Conservation (phyloP, 2,329 filamentous ascomycete species). For the Exophiala calicioides region DNA sequence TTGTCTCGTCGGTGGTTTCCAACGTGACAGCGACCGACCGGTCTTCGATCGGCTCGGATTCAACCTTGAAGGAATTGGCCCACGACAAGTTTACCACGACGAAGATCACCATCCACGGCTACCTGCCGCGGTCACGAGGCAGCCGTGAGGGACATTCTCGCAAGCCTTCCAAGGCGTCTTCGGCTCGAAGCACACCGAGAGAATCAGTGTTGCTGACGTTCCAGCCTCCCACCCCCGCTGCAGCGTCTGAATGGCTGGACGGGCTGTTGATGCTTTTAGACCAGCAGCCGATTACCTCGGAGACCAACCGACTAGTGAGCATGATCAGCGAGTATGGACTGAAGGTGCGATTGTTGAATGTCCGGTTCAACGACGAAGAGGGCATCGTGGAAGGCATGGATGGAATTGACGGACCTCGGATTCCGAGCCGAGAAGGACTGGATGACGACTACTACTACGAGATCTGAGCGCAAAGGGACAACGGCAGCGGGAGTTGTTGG, state of each 20-base stretch:
- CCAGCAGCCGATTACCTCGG: slow-evolving; percentile 93
- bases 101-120: slow-evolving; percentile 89
- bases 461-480: slow-evolving; percentile 21
- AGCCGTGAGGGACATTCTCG: slow-evolving; percentile 37
- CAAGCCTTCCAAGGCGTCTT: slow-evolving; percentile 32
- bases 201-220: slow-evolving; percentile 81
- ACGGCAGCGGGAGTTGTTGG: too few relatives aligned
- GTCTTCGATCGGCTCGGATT: slow-evolving; percentile 23
- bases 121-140: slow-evolving; percentile 42
- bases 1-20: slow-evolving; percentile 88
- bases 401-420: slow-evolving; percentile 58
- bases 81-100: slow-evolving; percentile 59
- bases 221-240: slow-evolving; percentile 73
- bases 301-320: slow-evolving; percentile 86
- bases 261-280: slow-evolving; percentile 92
- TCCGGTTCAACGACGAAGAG: slow-evolving; percentile 79
- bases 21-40: slow-evolving; percentile 69
- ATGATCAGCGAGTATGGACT: slow-evolving; percentile 87
- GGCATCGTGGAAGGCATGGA: slow-evolving; percentile 61
- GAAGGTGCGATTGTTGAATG: slow-evolving; percentile 88
- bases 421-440: slow-evolving; percentile 80
- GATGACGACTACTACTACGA: slow-evolving; percentile 96
- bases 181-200: slow-evolving; percentile 40
- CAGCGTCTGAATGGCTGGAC: slow-evolving; percentile 96
- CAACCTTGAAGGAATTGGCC: slow-evolving; percentile 22